These are phyloP conservation scores for Boletus rubescentipes DNA, from an alignment of 768 basidiomycete genomes.

Conservation along the genomic window DNA sequence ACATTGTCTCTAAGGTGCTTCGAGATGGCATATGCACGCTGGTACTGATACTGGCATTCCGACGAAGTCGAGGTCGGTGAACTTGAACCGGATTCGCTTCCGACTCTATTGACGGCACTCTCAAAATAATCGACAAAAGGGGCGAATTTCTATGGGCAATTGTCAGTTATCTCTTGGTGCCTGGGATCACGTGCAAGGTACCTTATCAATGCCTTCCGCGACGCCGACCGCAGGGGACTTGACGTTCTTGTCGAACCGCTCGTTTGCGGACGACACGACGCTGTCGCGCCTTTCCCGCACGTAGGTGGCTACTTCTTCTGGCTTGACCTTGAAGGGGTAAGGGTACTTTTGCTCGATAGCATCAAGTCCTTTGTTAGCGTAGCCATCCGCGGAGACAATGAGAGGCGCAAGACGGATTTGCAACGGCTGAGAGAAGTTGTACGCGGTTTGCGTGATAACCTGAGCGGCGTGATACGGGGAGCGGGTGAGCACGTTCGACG, in stretches of 20 bases:
- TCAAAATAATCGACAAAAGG: conserved; percentile 75
- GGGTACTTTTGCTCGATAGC: conserved; percentile 72
- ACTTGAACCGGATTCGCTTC: conserved; percentile 46
- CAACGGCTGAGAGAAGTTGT: conserved; percentile 62
- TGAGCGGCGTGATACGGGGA: conserved; percentile 67
- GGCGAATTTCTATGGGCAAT: conserved; percentile 52
- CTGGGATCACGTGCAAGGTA: conserved; percentile 34
- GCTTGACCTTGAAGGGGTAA: conserved; percentile 70
- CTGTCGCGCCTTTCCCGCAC: conserved; percentile 57
- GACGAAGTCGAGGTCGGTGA: conserved; percentile 47
- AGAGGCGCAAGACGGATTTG: conserved; percentile 65
- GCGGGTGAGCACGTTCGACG: conserved; percentile 58
- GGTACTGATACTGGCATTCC: conserved; percentile 72
- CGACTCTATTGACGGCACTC: conserved; percentile 49
- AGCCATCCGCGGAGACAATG: conserved; percentile 59
- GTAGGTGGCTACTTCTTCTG: conserved; percentile 65
- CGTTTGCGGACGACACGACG: conserved; percentile 53
- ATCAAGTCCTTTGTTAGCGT: conserved; percentile 74
- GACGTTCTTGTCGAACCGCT: conserved; percentile 65
- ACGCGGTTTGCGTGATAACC: conserved; percentile 55
- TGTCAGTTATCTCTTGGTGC: conserved; percentile 13
- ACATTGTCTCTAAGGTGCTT: conserved; percentile 62
- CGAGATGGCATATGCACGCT: conserved; percentile 68
- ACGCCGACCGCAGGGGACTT: conserved; percentile 60
- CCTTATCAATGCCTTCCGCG: conserved; percentile 72